Conservation (phyloP, 192 early-diverging fungal species). For the Entomortierella lignicola region DNA sequence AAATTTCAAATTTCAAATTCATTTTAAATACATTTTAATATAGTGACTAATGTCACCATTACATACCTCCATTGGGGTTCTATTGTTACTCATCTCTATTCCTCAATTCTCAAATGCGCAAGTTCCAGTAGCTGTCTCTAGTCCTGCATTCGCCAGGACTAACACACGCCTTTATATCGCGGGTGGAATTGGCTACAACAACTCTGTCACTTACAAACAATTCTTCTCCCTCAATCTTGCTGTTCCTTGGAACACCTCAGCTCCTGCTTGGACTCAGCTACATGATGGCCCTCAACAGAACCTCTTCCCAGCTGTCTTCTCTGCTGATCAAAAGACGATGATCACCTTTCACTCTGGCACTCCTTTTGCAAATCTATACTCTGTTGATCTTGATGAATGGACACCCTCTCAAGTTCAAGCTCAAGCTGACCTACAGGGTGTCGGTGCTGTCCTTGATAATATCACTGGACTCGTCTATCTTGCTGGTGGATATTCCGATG, state of each 20-base stretch:
- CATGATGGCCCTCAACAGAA: conserved; percentile 18
- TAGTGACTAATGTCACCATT: no score
- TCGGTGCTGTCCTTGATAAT: conserved; percentile 23
- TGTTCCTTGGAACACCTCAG: conserved; percentile 9
- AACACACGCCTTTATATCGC: conserved; percentile 19
- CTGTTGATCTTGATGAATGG: conserved; percentile 12
- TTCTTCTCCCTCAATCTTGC: conserved; percentile 39
- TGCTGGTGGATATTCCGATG: conserved; percentile 21
- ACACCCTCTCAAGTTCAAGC: neutral
- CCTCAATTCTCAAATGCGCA: neutral
- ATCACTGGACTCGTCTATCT: conserved; percentile 32
- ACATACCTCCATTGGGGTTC: neutral
- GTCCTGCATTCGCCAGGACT: conserved; percentile 30
- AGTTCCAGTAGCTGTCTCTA: neutral
- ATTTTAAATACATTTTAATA: no score
- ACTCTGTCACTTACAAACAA: conserved; percentile 11
- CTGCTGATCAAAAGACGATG: conserved; percentile 35
- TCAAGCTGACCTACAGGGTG: conserved; percentile 13
- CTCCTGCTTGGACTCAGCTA: conserved; percentile 24
- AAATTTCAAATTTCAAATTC: no score
- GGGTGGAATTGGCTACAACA: conserved; percentile 7
- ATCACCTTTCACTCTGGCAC: conserved; percentile 14
- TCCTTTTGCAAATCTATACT: conserved; percentile 13
- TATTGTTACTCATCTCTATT: no score
- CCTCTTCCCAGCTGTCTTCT: conserved; percentile 27